Percentiles rank a stretch among this genome's conserved stretches.
These are phyloP conservation scores for Lepidium sativum DNA, from an alignment of 345 rosid genomes.

Conservation along the genomic window DNA sequence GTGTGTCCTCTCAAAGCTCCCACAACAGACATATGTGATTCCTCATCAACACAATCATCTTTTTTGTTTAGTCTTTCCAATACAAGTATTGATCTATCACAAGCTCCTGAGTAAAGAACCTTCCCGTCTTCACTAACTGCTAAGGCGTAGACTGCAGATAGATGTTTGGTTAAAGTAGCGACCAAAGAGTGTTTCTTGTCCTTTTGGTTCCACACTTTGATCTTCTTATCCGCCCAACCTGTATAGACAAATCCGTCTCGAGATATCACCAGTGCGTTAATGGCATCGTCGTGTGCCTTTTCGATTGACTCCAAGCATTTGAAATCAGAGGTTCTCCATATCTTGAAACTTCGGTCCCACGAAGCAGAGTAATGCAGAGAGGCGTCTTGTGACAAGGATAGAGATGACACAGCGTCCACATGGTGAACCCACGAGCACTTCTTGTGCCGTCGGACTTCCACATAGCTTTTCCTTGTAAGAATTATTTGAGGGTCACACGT, in stretches of 20 bases:
- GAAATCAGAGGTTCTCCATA: conserved; percentile 57
- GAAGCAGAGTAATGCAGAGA: conserved; percentile 63
- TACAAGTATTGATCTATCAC: conserved; percentile 65
- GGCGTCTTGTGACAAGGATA: conserved; percentile 31
- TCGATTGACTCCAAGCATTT: conserved; percentile 53
- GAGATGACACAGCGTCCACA: conserved; percentile 60
- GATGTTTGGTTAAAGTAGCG: conserved; percentile 48
- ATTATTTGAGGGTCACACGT: too few species aligned
- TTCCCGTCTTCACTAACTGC: conserved; percentile 52
- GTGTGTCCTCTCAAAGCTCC: conserved; percentile 76
- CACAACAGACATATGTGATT: conserved; percentile 32
- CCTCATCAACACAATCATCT: conserved; percentile 3
- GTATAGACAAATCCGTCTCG: conserved; percentile 55
- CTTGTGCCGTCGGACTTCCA: conserved; percentile 61
- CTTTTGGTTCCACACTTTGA: conserved; percentile 50
- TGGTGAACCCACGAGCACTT: conserved; percentile 72
- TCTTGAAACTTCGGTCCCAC: conserved; percentile 71
- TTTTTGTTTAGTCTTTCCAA: conserved; percentile 37
- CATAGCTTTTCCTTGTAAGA: conserved; percentile 50
- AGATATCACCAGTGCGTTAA: conserved; percentile 48
- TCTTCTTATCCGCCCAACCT: conserved; percentile 65
- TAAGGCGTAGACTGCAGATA: conserved; percentile 60
- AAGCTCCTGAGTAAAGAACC: conserved; percentile 67
- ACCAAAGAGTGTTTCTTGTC: conserved; percentile 36
- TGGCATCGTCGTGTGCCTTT: conserved; percentile 66